These are phyloP conservation scores for Cryptococcus maquisensis DNA, from an alignment of 1,284 basidiomycete genomes.

Conservation along the genomic window DNA sequence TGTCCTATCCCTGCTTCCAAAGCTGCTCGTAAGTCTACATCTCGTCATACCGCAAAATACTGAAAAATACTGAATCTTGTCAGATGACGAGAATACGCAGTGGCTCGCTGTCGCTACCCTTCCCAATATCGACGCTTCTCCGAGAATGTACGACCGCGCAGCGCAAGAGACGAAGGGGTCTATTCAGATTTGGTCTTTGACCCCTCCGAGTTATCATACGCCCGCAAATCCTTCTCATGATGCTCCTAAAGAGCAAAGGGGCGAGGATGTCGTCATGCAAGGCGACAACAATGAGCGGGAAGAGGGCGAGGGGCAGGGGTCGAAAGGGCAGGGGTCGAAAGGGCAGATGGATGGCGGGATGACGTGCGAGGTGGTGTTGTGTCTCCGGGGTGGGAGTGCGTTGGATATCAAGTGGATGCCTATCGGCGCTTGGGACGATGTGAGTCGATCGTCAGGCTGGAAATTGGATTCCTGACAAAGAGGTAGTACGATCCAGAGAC, in stretches of 20 bases:
- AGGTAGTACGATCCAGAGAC: constrained; percentile 12
- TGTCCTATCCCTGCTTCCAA: constrained; percentile 69
- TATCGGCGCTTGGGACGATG: constrained; percentile 65
- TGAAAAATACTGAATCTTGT: background rate
- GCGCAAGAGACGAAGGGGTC: constrained; percentile 15
- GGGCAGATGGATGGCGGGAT: constrained; percentile 5
- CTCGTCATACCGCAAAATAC: background rate
- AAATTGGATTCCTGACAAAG: background rate
- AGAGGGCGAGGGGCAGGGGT: too few relatives aligned
- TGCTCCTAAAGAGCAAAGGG: background rate
- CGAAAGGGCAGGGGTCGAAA: too few relatives aligned
- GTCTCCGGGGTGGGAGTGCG: constrained; percentile 68
- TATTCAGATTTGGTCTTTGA: constrained; percentile 49
- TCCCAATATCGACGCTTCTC: constrained; percentile 37
- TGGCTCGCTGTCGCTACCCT: constrained; percentile 80
- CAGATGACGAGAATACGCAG: constrained; percentile 60
- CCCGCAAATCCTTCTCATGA: background rate
- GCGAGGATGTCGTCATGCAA: constrained; percentile 8
- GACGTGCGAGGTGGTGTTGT: constrained; percentile 53
- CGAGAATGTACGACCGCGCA: constrained; percentile 26
- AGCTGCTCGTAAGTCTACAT: constrained; percentile 51
- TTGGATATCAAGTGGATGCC: constrained; percentile 85
- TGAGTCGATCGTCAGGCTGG: too few relatives aligned
- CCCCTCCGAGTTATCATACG: background rate
- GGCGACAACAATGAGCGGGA: constrained; percentile 5